Base-by-base conservation (phyloP, 176 grass and related monocot species). In the Oryza longistaminata region DNA sequence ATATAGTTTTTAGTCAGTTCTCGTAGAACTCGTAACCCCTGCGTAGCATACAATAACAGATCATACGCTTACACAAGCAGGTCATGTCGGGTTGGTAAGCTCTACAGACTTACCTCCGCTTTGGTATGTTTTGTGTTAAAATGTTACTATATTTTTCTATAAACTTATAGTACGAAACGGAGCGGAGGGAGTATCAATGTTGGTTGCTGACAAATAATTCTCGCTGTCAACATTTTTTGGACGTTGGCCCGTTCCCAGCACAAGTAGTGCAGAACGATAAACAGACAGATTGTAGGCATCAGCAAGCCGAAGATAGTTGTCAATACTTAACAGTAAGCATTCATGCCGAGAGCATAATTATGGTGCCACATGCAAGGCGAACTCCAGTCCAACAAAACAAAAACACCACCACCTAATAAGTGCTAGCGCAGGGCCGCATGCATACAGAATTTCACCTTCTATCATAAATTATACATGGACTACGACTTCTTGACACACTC, bases 391-490 rank as follows among this genome's bases (percentile, higher is more conserved):
- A 76, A 72, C 75, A 33, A 87, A 33, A 87, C 44, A 66, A 80
- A 80, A 92, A 48, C 48, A 76, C 53, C 42, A 62, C 66, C 25
- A 26, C 19, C 66, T 39, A 35, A 11, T 39, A 35, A 60, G 26
- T 31, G 40, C 39, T 65, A 76, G 50, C 66, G 34, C 70, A 89
- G 24, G 34, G 66, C 42, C 66, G 34, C 70, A 89, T 29, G 34
- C 65, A 75, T 76, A 53, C 81, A 34, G 12, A 75, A 64, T 79
- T 66, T 68, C 64, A 66, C 79, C 55, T 60, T 39, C 81, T 89
- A 86, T 16, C 34, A 61, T 87, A 82, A 21, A 46, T 79, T 78
- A 52, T 76, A 88, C 90, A 78, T 77, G 73, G 52, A 83, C 50
- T 82, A 62, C 14, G 24, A 46, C 78, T 68, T 48, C 50, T 78